Base-by-base conservation (phyloP, 768 basidiomycete species). In the Infundibulicybe gibba region DNA sequence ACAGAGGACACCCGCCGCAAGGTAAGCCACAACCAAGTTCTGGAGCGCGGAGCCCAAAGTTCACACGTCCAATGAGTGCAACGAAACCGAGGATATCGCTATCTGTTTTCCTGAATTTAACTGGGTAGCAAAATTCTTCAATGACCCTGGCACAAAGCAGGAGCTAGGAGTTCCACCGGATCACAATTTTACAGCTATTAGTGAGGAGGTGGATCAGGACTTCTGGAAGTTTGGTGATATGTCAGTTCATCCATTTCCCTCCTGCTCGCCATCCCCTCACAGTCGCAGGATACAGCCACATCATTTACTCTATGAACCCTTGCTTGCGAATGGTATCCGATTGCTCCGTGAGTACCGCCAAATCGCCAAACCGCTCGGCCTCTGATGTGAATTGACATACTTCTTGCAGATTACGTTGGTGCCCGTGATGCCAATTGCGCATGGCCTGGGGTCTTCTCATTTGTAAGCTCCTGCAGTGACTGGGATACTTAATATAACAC, bases 361-460 rank as follows among this genome's bases (percentile, higher is more conserved):
- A n/a, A n/a, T n/a, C n/a, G 21, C 37, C 8, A 10, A 19, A 30
- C 13, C 6, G 11, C 4, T 17, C 2, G 11, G 13, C 13, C 12
- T 15, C 32, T 3, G 19, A 14, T 3, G 35, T 19, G 14, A 38
- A 10, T 10, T n/a, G 14, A 38, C 14, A 3, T 3, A 34, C 35
- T 20, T 32, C 8, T 32, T 12, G 19, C 38, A 66, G 65, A 65
- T 45, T 64, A 59, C 33, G 48, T 67, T 31, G 65, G 65, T 5
- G 55, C 54, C 5, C 53, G 57, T 15, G 65, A 64, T 40, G 60
- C 57, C 1, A 67, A 61, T 47, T 61, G 58, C 44, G 56, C 59
- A 10, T 64, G 60, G 62, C 61, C 57, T 0, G 62, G 63, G 2
- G 48, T 61, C 11, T 35, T 63, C 20, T 64, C 64, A 1, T 62